Conservation (phyloP, 2,329 filamentous ascomycete genomes). For the Thelonectria olida region DNA sequence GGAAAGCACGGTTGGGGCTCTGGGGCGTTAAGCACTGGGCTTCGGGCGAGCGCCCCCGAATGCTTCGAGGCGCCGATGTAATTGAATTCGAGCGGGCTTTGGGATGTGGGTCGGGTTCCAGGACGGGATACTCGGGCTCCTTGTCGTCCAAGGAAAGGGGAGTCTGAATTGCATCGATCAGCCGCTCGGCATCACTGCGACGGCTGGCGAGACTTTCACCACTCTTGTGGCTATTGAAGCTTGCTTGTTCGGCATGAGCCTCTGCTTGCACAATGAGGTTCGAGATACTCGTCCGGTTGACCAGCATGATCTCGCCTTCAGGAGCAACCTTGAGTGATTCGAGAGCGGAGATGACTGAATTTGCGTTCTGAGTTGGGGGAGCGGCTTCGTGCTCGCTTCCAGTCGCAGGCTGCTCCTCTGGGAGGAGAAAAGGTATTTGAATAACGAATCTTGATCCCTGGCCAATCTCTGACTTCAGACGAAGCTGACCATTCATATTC, state of each 20-base stretch:
- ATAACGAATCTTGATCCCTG: conserved; percentile 86
- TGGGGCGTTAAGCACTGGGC: conserved; percentile 10
- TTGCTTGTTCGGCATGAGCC: conserved; percentile 21
- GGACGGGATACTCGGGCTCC: conserved; percentile 46
- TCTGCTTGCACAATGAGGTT: conserved; percentile 24
- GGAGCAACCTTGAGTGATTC: conserved; percentile 41
- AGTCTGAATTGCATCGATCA: conserved; percentile 77
- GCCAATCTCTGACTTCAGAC: conserved; percentile 83
- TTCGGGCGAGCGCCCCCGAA: conserved; percentile 25
- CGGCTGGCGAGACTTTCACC: conserved; percentile 51
- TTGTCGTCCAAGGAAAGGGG: conserved; percentile 56
- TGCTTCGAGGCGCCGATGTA: conserved; percentile 13
- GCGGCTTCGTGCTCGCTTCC: conserved; percentile 15
- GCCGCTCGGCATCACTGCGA: conserved; percentile 71
- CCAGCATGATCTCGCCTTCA: conserved; percentile 68
- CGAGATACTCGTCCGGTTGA: conserved; percentile 56
- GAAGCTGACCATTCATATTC: conserved; percentile 91
- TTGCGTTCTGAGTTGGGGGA: conserved; percentile 15
- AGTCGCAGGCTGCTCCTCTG: conserved; percentile 45
- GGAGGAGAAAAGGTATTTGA: conserved; percentile 77
- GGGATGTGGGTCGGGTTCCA: conserved; percentile 18
- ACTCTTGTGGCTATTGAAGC: conserved; percentile 44
- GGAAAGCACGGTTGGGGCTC: conserved; percentile 29
- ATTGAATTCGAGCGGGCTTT: conserved; percentile 21
- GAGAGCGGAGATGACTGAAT: conserved; percentile 31